phyloP scores from a whole-genome alignment of 306 rosid species.

The Cicer arietinum region DNA sequence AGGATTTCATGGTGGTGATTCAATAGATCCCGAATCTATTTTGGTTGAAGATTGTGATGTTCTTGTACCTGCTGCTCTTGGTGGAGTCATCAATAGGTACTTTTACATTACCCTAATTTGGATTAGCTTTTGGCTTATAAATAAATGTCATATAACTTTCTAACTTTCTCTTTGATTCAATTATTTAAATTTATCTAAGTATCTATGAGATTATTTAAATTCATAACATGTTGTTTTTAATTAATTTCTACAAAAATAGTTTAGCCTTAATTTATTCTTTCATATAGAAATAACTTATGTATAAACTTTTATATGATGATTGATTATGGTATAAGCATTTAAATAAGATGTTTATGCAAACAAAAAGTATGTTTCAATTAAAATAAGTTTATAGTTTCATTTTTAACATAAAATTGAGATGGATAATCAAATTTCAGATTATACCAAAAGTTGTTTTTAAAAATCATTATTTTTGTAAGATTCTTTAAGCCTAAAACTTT shows the following conservation, averaged over 20 bases:
- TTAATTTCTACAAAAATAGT: too few species aligned
- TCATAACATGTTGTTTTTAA: too few species aligned
- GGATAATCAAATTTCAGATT: neutral
- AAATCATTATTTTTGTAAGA: too few species aligned
- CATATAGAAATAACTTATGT: too few species aligned
- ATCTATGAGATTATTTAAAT: too few species aligned
- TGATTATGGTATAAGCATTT: too few species aligned
- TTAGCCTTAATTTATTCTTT: too few species aligned
- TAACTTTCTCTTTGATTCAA: too few species aligned
- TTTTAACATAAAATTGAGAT: neutral
- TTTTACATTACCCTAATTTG: slow-evolving; percentile 2
- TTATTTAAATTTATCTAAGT: too few species aligned
- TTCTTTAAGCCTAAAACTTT: neutral
- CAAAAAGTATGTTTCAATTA: neutral
- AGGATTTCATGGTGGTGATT: slow-evolving; percentile 75
- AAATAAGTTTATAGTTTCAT: neutral
- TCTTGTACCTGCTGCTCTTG: slow-evolving; percentile 94
- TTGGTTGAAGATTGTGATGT: slow-evolving; percentile 85
- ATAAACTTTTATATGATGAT: too few species aligned
- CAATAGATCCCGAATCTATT: slow-evolving; percentile 63
- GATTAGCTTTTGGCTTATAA: neutral
- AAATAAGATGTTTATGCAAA: too few species aligned
- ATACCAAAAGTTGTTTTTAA: too few species aligned
- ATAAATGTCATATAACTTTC: neutral
- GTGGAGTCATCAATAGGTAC: slow-evolving; percentile 93